These are phyloP conservation scores for Mycena vitilis DNA, from an alignment of 768 basidiomycete species.

Conservation along the genomic window DNA sequence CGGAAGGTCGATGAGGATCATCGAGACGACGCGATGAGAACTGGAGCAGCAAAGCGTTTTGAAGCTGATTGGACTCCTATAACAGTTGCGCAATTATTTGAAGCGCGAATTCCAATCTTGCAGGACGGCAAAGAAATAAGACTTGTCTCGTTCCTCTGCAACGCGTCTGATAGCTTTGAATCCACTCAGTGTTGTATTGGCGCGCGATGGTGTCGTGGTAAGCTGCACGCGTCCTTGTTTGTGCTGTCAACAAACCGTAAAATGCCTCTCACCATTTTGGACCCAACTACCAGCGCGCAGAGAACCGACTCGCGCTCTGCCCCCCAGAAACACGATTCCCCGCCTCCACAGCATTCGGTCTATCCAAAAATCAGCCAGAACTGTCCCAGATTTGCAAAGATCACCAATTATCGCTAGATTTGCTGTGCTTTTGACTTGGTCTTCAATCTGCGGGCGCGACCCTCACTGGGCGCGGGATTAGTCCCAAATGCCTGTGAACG, in stretches of 20 bases:
- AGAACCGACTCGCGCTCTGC: conserved; percentile 11
- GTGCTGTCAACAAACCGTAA: conserved; percentile 21
- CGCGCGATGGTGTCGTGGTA: background rate
- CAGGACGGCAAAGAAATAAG: too few species aligned
- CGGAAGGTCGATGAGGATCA: background rate
- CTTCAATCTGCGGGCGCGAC: conserved; percentile 1
- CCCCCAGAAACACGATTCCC: conserved; percentile 8
- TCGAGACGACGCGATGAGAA: too few species aligned
- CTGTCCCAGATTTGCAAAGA: conserved; percentile 75
- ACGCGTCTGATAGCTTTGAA: too few species aligned
- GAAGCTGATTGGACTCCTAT: too few species aligned
- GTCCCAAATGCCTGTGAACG: conserved; percentile 23
- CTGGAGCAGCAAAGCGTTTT: too few species aligned
- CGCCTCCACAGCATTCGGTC: conserved; percentile 30
- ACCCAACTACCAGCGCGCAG: conserved; percentile 24
- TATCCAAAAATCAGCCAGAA: conserved; percentile 72
- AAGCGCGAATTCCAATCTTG: too few species aligned
- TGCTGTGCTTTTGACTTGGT: background rate
- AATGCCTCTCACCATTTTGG: conserved; percentile 31
- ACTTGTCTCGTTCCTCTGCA: too few species aligned
- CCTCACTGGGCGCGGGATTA: conserved; percentile 6
- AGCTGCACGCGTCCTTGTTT: conserved; percentile 20
- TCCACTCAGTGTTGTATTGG: too few species aligned
- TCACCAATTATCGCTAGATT: conserved; percentile 47
- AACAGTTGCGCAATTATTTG: too few species aligned